These are phyloP conservation scores for Candolleomyces efflorescens DNA, from an alignment of 768 basidiomycete species.

Conservation along the genomic window DNA sequence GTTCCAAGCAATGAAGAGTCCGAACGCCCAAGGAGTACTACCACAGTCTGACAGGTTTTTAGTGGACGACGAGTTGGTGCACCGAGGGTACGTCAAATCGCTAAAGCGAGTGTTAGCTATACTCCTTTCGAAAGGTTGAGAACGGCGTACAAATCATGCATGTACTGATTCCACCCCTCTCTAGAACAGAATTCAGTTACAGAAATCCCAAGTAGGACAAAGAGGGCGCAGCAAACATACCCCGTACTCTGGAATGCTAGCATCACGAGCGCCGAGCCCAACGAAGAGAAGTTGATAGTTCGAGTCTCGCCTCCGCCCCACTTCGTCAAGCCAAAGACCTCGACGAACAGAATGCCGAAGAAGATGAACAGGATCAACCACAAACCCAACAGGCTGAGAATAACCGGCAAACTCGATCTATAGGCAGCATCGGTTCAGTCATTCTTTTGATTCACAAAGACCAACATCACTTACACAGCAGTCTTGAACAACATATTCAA, in stretches of 20 bases:
- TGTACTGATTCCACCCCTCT: constrained; percentile 95
- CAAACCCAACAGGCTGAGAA: constrained; percentile 76
- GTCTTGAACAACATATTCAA: constrained; percentile 97
- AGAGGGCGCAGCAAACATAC: constrained; percentile 38
- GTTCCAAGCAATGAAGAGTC: constrained; percentile 93
- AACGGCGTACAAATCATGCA: constrained; percentile 86
- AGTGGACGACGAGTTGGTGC: constrained; percentile 50
- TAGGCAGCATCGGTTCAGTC: constrained; percentile 7
- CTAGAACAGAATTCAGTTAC: constrained; percentile 33
- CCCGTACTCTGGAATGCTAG: constrained; percentile 90
- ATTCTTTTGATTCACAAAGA: background rate
- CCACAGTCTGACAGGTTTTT: constrained; percentile 82
- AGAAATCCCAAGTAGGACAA: constrained; percentile 3
- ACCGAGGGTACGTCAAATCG: constrained; percentile 72
- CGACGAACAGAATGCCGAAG: constrained; percentile 83
- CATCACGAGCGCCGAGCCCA: constrained; percentile 83
- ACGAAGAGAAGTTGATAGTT: constrained; percentile 73
- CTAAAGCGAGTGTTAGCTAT: constrained; percentile 32
- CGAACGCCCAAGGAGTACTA: constrained; percentile 75
- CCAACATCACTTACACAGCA: constrained; percentile 67
- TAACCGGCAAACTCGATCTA: constrained; percentile 83
- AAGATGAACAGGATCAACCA: constrained; percentile 92
- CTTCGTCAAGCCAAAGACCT: constrained; percentile 89
- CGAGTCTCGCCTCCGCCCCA: constrained; percentile 68
- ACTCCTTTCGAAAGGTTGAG: background rate